phyloP scores from a whole-genome alignment of 2,329 filamentous ascomycete genomes.

The Cladophialophora yegresii region DNA sequence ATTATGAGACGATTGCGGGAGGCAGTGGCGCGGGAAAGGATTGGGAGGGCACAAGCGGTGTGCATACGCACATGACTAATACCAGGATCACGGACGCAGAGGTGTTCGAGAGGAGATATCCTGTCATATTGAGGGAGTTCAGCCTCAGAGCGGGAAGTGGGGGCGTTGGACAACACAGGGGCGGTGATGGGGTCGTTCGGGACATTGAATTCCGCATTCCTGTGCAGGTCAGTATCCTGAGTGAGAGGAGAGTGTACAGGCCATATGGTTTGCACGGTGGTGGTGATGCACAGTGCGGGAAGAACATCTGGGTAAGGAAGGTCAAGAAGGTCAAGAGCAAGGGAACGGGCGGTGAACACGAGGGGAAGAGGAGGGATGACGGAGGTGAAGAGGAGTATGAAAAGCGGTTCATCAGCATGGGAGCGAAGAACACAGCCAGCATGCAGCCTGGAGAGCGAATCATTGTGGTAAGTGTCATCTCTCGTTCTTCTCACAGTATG shows the following conservation, averaged over 20 bases:
- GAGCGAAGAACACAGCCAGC: constrained; percentile 63
- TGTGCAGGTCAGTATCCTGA: constrained; percentile 77
- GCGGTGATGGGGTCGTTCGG: constrained; percentile 74
- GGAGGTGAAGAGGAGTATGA: constrained; percentile 43
- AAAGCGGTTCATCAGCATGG: constrained; percentile 59
- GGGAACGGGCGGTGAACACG: constrained; percentile 45
- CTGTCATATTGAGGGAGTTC: constrained; percentile 73
- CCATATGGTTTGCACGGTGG: constrained; percentile 86
- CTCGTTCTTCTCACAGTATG: not conserved
- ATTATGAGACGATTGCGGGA: constrained; percentile 85
- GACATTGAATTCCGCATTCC: constrained; percentile 84
- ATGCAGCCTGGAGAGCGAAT: constrained; percentile 63
- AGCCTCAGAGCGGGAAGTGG: constrained; percentile 65
- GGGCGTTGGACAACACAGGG: constrained; percentile 66
- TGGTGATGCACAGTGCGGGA: constrained; percentile 72
- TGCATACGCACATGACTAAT: constrained; percentile 87
- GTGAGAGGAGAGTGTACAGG: constrained; percentile 71
- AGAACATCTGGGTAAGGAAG: constrained; percentile 84
- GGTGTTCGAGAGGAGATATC: constrained; percentile 78
- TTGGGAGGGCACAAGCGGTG: constrained; percentile 75
- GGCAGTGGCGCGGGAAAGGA: constrained; percentile 73
- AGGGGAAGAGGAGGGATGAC: constrained; percentile 53
- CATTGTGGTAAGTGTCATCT: constrained; percentile 60
- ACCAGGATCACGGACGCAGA: constrained; percentile 82
- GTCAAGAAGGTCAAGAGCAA: constrained; percentile 56